A percentile compares a stretch with the other conserved stretches of the same genome.
These are phyloP conservation scores for Knufia petricola DNA, from an alignment of 2,329 filamentous ascomycete species.

Conservation along the genomic window DNA sequence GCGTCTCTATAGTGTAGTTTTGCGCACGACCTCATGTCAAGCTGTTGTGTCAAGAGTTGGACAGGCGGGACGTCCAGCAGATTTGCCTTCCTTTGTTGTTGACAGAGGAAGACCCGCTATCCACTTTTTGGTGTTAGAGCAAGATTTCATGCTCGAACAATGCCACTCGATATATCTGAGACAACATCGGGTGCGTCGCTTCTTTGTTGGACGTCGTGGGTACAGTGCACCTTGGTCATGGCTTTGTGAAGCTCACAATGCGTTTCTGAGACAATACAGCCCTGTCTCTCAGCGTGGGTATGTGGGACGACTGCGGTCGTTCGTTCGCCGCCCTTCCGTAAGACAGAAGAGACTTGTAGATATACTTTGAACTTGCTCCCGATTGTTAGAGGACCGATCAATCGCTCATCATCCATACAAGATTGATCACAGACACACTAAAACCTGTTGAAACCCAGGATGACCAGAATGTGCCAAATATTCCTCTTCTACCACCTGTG, in stretches of 20 bases:
- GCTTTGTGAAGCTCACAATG: not conserved
- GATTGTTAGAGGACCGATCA: no score
- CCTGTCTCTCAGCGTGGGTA: not conserved
- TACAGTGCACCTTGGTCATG: not conserved
- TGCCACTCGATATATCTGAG: not conserved
- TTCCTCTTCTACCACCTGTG: conserved; percentile 5
- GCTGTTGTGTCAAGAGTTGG: no score
- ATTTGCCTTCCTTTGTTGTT: no score
- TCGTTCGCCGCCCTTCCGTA: no score
- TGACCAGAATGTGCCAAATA: conserved; percentile 2
- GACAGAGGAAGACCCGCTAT: not conserved
- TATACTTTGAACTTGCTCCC: not conserved
- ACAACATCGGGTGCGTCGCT: not conserved
- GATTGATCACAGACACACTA: not conserved
- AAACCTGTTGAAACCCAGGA: not conserved
- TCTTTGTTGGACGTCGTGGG: no score
- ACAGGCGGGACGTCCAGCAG: no score
- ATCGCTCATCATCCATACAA: no score
- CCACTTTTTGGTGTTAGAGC: not conserved
- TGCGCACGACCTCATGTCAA: no score
- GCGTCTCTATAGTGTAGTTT: no score
- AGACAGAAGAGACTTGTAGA: not conserved
- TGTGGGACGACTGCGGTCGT: no score
- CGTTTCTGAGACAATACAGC: not conserved
- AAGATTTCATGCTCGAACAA: not conserved